Conservation (phyloP, 225 moss, liverwort and hornwort genomes). For the Takakia lepidozioides region DNA sequence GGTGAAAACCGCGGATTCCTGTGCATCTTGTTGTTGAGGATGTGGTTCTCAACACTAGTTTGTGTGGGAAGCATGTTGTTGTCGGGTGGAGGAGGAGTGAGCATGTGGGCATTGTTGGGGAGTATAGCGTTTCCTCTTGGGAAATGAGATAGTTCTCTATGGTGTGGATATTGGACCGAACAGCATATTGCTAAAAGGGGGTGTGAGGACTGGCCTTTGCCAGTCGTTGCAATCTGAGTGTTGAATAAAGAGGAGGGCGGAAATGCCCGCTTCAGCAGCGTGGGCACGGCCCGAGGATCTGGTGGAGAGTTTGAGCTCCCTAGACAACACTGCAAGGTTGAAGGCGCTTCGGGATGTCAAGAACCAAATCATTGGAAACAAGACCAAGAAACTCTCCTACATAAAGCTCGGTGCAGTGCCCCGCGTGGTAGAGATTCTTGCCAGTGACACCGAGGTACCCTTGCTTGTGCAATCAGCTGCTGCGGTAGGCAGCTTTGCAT, state of each 20-base stretch:
- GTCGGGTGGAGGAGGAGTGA: no score
- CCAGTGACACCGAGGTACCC: constrained; percentile 82
- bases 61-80: no score
- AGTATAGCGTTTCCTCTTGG: no score
- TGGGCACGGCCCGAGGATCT: constrained; percentile 96
- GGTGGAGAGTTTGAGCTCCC: constrained; percentile 89
- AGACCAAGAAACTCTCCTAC: constrained; percentile 96
- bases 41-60: no score
- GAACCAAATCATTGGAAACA: constrained; percentile 99
- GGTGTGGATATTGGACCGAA: no score
- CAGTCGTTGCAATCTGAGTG: not conserved
- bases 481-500: constrained; percentile 98
- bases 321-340: constrained; percentile 88
- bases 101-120: no score
- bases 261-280: constrained; percentile 93
- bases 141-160: no score
- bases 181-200: constrained; percentile 10
- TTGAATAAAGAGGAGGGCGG: constrained; percentile 23
- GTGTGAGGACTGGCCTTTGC: not conserved
- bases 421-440: constrained; percentile 95
- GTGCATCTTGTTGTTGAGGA: no score
- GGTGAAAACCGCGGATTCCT: no score
- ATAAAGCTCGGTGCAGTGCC: constrained; percentile 98
- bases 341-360: constrained; percentile 97
- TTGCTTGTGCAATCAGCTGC: constrained; percentile 93